Percentiles rank a stretch among this genome's conserved stretches.
Evolutionary conservation across 805 yeast genomes (phyloP).

Genomic region (Scheffersomyces amazonensis): DNA sequence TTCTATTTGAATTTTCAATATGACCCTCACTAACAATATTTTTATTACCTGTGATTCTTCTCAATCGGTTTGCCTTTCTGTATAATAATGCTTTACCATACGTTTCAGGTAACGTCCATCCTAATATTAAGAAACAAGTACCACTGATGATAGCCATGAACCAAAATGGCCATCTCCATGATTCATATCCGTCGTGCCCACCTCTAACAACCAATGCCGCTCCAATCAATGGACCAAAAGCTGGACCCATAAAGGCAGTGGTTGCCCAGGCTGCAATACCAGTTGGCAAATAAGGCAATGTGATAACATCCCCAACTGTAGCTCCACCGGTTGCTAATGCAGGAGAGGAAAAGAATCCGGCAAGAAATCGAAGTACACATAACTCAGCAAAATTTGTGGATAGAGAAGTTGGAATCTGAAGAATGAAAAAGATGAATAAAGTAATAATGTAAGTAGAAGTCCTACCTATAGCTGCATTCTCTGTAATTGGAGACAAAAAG

Average conservation of each 20-base stretch:
- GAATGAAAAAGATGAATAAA: constrained; percentile 41
- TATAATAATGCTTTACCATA: constrained; percentile 39
- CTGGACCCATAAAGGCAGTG: constrained; percentile 53
- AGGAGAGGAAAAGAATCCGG: constrained; percentile 56
- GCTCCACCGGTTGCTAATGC: constrained; percentile 58
- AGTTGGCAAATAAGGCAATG: constrained; percentile 39
- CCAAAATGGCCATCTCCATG: constrained; percentile 59
- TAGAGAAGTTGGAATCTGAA: constrained; percentile 57
- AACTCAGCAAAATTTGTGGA: constrained; percentile 47
- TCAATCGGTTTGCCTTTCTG: constrained; percentile 45
- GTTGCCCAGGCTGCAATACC: constrained; percentile 51
- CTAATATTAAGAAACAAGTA: constrained; percentile 28
- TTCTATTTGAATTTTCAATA: constrained; percentile 18
- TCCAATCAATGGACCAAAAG: constrained; percentile 58
- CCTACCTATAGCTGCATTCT: constrained; percentile 51
- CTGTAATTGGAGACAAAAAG: constrained; percentile 56
- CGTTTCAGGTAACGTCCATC: constrained; percentile 47
- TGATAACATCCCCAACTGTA: constrained; percentile 46
- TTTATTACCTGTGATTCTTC: constrained; percentile 44
- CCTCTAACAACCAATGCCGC: constrained; percentile 42
- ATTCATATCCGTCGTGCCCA: constrained; percentile 16
- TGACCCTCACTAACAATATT: constrained; percentile 41
- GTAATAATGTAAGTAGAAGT: constrained; percentile 46
- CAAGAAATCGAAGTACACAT: constrained; percentile 47
- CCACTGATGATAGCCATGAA: constrained; percentile 42